These are phyloP conservation scores for Alternaria sp. DNA, from an alignment of 2,329 filamentous ascomycete species.

Conservation along the genomic window DNA sequence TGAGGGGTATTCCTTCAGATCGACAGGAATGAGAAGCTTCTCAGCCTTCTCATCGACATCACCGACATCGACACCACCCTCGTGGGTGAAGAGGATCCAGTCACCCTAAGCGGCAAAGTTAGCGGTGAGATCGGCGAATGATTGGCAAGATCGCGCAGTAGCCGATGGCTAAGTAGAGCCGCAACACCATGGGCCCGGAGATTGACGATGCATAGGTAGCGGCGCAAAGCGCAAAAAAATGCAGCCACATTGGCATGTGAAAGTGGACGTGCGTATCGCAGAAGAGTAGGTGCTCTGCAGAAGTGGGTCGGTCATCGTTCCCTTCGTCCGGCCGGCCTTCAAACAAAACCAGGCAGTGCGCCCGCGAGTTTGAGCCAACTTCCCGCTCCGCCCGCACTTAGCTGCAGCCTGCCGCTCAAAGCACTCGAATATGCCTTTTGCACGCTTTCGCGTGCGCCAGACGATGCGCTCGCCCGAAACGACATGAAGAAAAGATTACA, in stretches of 20 bases:
- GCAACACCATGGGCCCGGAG: slow-evolving; percentile 42
- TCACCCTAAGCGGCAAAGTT: slow-evolving; percentile 74
- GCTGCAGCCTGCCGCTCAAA: slow-evolving; percentile 18
- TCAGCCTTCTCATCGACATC: slow-evolving; percentile 99
- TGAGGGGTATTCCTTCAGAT: slow-evolving; percentile 91
- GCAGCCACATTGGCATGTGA: slow-evolving; percentile 44
- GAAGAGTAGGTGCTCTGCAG: slow-evolving; percentile 42
- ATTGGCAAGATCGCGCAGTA: slow-evolving; percentile 35
- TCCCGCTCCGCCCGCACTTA: slow-evolving; percentile 22
- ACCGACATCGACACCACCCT: slow-evolving; percentile 99
- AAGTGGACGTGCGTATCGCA: slow-evolving; percentile 43
- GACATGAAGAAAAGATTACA: slow-evolving; percentile 10
- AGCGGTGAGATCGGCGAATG: slow-evolving; percentile 39
- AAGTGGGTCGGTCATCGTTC: slow-evolving; percentile 50
- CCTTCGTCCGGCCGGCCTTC: slow-evolving; percentile 51
- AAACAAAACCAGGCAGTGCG: slow-evolving; percentile 46
- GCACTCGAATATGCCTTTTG: slow-evolving; percentile 22
- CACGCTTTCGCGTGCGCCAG: slow-evolving; percentile 11
- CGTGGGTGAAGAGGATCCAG: slow-evolving; percentile 99
- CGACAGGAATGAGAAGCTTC: slow-evolving; percentile 97
- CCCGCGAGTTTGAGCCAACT: slow-evolving; percentile 32
- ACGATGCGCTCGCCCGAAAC: not conserved
- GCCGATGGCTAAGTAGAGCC: slow-evolving; percentile 38
- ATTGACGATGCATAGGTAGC: slow-evolving; percentile 23
- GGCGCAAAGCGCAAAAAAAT: slow-evolving; percentile 23